These are phyloP conservation scores for Scheffersomyces quercinus DNA, from an alignment of 1,139 yeast species.

Conservation along the genomic window DNA sequence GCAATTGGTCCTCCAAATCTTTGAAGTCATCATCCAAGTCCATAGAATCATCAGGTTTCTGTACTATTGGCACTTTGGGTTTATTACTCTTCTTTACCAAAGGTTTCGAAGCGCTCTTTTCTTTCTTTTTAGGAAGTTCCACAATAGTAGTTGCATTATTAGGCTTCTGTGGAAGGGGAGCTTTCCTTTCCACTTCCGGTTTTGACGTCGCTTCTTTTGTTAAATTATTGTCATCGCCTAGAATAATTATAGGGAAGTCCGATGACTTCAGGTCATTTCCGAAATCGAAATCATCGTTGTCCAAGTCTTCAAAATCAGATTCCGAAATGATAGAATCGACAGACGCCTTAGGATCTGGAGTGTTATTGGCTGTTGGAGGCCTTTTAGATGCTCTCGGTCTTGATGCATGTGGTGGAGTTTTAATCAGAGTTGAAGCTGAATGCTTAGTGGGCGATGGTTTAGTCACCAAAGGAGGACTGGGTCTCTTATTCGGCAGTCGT, in stretches of 20 bases:
- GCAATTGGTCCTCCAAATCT: slow-evolving; percentile 46
- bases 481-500: neutral
- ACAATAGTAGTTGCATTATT: slow-evolving; percentile 1
- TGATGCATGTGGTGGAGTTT: neutral
- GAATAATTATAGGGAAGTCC: slow-evolving; percentile 12
- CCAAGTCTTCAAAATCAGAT: slow-evolving; percentile 39
- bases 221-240: slow-evolving; percentile 3
- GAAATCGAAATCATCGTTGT: slow-evolving; percentile 20
- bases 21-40: slow-evolving; percentile 45
- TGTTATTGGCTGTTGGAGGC: slow-evolving; percentile 17
- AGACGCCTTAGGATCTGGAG: slow-evolving; percentile 6
- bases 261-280: slow-evolving; percentile 3
- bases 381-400: slow-evolving; percentile 13
- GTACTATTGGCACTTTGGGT: slow-evolving; percentile 6
- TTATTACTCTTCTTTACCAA: no score
- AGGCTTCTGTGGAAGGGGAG: slow-evolving; percentile 3
- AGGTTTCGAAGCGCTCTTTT: slow-evolving; percentile 6
- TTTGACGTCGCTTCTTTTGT: neutral
- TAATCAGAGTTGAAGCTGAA: neutral
- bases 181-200: slow-evolving; percentile 2
- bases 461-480: neutral
- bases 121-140: neutral
- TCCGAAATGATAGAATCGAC: slow-evolving; percentile 32
- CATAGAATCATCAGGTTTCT: slow-evolving; percentile 11
- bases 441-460: neutral